Evolutionary conservation across 129 eudicot genomes (phyloP).

Genomic region (Flaveria robusta): DNA sequence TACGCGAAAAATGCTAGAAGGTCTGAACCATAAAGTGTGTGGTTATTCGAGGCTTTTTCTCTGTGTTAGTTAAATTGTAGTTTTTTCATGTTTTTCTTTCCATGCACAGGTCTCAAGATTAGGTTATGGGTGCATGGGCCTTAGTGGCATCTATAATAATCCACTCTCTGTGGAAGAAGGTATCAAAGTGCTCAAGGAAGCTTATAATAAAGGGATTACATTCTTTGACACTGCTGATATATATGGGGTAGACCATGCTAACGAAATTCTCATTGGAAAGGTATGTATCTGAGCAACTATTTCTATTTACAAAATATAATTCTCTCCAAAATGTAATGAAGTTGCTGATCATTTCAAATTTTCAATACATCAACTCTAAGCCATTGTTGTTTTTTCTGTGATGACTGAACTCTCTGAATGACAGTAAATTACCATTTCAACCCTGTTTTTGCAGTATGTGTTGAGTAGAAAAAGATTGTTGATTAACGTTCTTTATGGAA

Average conservation of each 20-base stretch:
- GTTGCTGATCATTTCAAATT: neutral
- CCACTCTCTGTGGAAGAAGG: constrained; percentile 62
- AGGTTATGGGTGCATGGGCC: constrained; percentile 82
- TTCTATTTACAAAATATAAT: neutral
- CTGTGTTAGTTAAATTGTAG: neutral
- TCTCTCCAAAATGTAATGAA: no score
- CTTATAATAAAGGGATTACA: constrained; percentile 57
- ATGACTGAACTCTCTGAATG: neutral
- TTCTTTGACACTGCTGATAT: constrained; percentile 74
- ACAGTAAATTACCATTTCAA: neutral
- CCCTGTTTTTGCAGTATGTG: neutral
- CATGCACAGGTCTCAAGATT: constrained; percentile 57
- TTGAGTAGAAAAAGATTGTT: neutral
- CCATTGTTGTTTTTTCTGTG: neutral
- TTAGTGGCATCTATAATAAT: constrained; percentile 56
- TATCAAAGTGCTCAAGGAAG: constrained; percentile 53
- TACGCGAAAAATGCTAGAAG: neutral
- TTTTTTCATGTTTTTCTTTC: neutral
- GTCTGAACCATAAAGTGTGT: neutral
- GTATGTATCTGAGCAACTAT: constrained; percentile 27
- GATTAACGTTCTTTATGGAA: neutral
- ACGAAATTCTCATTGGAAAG: constrained; percentile 71
- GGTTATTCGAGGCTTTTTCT: neutral
- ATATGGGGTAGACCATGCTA: constrained; percentile 49
- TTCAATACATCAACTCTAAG: neutral